Conservation (phyloP, 768 basidiomycete genomes). For the Coprinellus micaceus region DNA sequence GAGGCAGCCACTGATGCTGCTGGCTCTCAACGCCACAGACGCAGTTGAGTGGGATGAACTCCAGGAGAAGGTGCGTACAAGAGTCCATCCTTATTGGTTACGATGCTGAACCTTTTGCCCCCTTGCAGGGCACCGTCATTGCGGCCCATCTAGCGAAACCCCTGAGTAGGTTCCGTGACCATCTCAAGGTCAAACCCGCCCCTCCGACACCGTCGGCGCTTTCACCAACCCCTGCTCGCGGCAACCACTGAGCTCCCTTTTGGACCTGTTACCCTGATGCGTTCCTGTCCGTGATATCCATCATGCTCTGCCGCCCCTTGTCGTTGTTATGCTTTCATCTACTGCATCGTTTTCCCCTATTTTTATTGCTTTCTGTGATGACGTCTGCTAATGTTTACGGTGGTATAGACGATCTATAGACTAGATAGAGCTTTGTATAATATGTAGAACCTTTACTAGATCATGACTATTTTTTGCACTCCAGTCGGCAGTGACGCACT, state of each 20-base stretch:
- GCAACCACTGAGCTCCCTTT: neutral
- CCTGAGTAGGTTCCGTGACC: conserved; percentile 40
- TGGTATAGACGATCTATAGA: conserved; percentile 7
- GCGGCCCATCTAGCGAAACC: conserved; percentile 43
- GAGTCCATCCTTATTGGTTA: neutral
- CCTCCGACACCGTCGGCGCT: conserved; percentile 19
- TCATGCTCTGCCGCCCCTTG: neutral
- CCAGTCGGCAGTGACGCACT: neutral
- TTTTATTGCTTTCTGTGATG: conserved; percentile 1
- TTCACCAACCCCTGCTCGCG: conserved; percentile 18
- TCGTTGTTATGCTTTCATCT: neutral
- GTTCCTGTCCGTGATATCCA: neutral
- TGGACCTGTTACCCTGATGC: neutral
- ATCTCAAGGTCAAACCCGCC: conserved; percentile 23
- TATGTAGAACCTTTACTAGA: conserved; percentile 1
- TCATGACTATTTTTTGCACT: neutral
- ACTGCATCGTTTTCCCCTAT: neutral
- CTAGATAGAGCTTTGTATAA: conserved; percentile 10
- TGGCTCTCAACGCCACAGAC: conserved; percentile 62
- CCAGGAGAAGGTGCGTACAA: conserved; percentile 50
- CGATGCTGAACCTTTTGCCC: conserved; percentile 3
- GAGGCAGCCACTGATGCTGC: conserved; percentile 58
- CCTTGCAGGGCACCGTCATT: conserved; percentile 37
- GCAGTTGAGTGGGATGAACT: conserved; percentile 66
- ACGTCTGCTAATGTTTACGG: neutral